These are phyloP conservation scores for Colletotrichum eremochloae DNA, from an alignment of 2,329 filamentous ascomycete species.

Conservation along the genomic window DNA sequence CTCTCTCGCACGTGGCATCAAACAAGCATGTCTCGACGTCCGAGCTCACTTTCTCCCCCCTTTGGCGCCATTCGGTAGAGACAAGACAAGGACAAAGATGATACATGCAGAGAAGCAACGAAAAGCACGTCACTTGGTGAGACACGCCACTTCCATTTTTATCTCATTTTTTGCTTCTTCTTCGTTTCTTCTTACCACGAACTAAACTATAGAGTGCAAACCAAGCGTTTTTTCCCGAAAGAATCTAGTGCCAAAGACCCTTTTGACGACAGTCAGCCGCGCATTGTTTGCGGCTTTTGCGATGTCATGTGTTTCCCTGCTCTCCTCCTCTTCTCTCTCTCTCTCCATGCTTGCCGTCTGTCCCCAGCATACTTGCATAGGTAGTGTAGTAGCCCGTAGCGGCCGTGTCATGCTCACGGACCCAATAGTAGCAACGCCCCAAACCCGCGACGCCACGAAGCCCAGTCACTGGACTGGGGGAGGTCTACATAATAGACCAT, in stretches of 20 bases:
- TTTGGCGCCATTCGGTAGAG: background rate
- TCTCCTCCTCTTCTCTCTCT: background rate
- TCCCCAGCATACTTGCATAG: background rate
- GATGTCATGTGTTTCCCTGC: too few species aligned
- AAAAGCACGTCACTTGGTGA: too few species aligned
- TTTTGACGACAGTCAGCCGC: too few species aligned
- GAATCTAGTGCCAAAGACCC: too few species aligned
- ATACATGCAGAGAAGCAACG: too few species aligned
- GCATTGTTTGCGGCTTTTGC: too few species aligned
- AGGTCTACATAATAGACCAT: too few species aligned
- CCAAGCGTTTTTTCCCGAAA: too few species aligned
- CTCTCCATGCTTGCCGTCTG: background rate
- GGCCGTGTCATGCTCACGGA: background rate
- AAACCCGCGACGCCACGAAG: background rate
- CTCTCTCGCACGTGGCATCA: slow-evolving; percentile 6
- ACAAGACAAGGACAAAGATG: too few species aligned
- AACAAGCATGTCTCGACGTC: background rate
- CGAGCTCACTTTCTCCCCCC: background rate
- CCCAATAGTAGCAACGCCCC: background rate
- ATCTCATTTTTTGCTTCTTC: background rate
- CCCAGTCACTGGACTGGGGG: background rate
- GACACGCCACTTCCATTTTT: too few species aligned
- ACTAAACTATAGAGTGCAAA: too few species aligned
- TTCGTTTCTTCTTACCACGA: background rate
- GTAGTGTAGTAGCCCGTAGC: too few species aligned